Evolutionary conservation across 2,329 filamentous ascomycete species (phyloP).

Genomic region (Diaporthe ilicicola): DNA sequence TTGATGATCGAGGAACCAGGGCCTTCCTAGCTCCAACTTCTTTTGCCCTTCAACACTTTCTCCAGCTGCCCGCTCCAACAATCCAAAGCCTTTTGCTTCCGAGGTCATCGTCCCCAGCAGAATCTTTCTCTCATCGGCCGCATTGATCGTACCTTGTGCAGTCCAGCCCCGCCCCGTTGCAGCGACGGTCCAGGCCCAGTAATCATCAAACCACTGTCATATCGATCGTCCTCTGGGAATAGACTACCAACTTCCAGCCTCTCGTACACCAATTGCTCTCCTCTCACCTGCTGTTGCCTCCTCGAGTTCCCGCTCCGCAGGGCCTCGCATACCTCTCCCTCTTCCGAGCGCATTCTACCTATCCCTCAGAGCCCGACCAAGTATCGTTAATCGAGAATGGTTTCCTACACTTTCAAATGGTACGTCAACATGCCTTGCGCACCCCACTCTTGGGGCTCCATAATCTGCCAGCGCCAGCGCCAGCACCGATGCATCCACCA

Average conservation of each 20-base stretch:
- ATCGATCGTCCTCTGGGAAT: conserved; percentile 18
- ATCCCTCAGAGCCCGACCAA: background rate
- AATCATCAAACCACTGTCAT: conserved; percentile 21
- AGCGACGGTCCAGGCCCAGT: conserved; percentile 11
- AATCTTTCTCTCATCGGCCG: conserved; percentile 3
- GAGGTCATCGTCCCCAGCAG: conserved; percentile 17
- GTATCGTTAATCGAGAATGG: conserved; percentile 27
- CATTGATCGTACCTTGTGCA: background rate
- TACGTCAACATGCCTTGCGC: conserved; percentile 29
- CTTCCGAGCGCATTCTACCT: background rate
- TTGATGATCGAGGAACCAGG: conserved; percentile 10
- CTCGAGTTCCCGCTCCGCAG: background rate
- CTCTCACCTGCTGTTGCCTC: background rate
- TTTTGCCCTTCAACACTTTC: conserved; percentile 9
- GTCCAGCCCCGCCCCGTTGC: conserved; percentile 3
- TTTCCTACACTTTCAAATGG: conserved; percentile 34
- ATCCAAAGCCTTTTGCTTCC: background rate
- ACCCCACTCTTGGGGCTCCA: conserved; percentile 21
- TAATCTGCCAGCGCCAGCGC: conserved; percentile 24
- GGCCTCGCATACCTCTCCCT: background rate
- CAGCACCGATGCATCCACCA: conserved; percentile 20
- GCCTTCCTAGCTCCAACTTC: conserved; percentile 15
- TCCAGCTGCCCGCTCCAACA: background rate
- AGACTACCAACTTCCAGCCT: background rate
- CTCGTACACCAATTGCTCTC: background rate